Evolutionary conservation across 306 rosid species (phyloP), one percentile per base, ranked within the genome.

Genomic region (Prunus kanzakura): DNA sequence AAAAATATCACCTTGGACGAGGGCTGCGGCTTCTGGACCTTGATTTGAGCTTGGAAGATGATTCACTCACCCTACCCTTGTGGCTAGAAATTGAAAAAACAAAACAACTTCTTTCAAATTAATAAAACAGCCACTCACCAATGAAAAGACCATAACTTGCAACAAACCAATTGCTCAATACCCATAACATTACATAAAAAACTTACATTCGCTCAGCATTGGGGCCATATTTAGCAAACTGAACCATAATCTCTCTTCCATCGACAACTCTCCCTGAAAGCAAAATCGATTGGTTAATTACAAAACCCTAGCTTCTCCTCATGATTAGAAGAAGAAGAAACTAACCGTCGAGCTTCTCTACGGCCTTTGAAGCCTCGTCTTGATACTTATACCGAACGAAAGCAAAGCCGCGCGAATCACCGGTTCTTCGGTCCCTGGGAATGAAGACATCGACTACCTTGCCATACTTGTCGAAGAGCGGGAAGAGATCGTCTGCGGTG

Each of bases 241-340:
- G 95, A 79, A 90, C 95, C 95, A 88, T 90, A 74, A 90, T 90
- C 85, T 90, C 95, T 82, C 95, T 84, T 14, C 95, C 95, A 79
- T 90, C 92, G 1, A 90, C 88, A 68, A 90, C 82, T 81, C 87
- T 86, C 45, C 95, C 95, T 90, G 71, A 12, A 64, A 67, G 0
- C 8, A 78, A 68, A 41, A 35, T 2, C 8, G 25, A 73, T 8
- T 4, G 19, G 9, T 61, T 18, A 52, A 56, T 38, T 4, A 49
- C 27, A 66, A 77, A 45, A 20, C 70, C 58, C 22, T 8, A 35
- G 11, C 75, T n/a, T 35, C 29, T 54, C 41, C 18, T 4, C 38
- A 38, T 4, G 51, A 2, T 65, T 7, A 35, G 41, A 65, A 38
- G 16, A n/a, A 15, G 23, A 50, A 10, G 57, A 55, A 67, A 41